Evolutionary conservation across 2,329 filamentous ascomycete species (phyloP), one percentile per base, ranked within the genome.

Genomic region (Mollisiaceae sp.): DNA sequence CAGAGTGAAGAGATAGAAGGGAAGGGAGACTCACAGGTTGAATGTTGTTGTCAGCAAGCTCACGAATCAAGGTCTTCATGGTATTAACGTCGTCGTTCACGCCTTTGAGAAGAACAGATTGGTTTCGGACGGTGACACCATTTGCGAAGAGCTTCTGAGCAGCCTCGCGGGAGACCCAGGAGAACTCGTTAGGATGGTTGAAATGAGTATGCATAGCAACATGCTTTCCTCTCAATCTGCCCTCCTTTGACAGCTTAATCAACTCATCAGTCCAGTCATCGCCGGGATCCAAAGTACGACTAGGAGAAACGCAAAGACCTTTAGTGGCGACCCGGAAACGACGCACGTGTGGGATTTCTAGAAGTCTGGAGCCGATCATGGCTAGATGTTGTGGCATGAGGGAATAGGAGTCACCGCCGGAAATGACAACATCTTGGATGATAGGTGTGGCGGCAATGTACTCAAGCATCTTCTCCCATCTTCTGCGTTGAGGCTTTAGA

Each of bases 181-280:
- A 86, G 63, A 89, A 83, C 73, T 89, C 87, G 43, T 81, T 81
- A 0, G 86, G 82, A 67, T 89, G 85, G 70, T 89, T 89, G 76
- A 89, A 87, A 71, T 90, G 88, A 0, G 87, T 90, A 72, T 90
- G 87, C 62, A 89, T 77, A 4, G 86, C 86, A 69, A 89, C 81
- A 59, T 84, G 80, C 73, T 89, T 89, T 5, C 86, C 86, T 27
- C 82, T 79, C 58, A 75, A 72, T 63, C 81, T 81, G 3, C 84
- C 86, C 64, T 78, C 76, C 57, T 83, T 79, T 0, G 82, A 81
- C 1, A 90, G 74, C 4, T 78, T 77, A 35, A 87, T 79, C 52
- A 89, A 76, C 0, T 82, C 79, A 2, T 81, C 76, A 1, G 81
- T 78, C 87, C 87, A 90, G 4, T 71, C 71, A 69, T 89, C 86